These are phyloP conservation scores for Verticillium isaacii DNA, from an alignment of 2,329 filamentous ascomycete species.

Conservation along the genomic window DNA sequence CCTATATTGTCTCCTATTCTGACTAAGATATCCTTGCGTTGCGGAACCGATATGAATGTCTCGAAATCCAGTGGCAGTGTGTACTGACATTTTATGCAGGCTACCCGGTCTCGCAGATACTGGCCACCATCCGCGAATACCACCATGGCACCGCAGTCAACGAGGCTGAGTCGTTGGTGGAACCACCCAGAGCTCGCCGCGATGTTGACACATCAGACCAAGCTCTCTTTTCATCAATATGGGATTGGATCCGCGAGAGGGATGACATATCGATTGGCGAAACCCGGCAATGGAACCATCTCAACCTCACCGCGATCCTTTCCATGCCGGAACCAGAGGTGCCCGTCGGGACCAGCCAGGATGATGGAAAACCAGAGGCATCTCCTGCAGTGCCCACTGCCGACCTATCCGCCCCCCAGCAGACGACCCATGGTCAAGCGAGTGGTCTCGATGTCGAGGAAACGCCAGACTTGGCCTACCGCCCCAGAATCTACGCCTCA, in stretches of 20 bases:
- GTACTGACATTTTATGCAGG: conserved; percentile 6
- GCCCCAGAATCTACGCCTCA: conserved; percentile 40
- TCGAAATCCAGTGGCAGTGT: not conserved
- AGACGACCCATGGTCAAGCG: not conserved
- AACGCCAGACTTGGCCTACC: not conserved
- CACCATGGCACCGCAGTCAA: conserved; percentile 4
- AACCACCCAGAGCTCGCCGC: not conserved
- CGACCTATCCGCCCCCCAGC: not conserved
- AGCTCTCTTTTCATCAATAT: conserved; percentile 11
- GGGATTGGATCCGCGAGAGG: conserved; percentile 17
- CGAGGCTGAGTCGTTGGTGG: not conserved
- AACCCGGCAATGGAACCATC: conserved; percentile 13
- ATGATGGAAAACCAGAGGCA: not conserved
- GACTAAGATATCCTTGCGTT: too few relatives aligned
- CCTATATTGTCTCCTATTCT: too few relatives aligned
- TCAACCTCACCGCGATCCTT: conserved; percentile 13
- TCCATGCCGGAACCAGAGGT: conserved; percentile 4
- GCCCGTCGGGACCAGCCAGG: not conserved
- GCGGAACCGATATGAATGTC: too few relatives aligned
- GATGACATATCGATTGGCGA: conserved; percentile 17
- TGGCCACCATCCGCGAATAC: conserved; percentile 7
- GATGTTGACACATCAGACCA: not conserved
- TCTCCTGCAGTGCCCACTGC: not conserved
- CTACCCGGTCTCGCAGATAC: conserved; percentile 10
- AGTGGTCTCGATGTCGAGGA: not conserved